A percentile compares a stretch with the other conserved stretches of the same genome.
Evolutionary conservation across 176 grass and related monocot species (phyloP).

Genomic region (Phoenix roebelenii): DNA sequence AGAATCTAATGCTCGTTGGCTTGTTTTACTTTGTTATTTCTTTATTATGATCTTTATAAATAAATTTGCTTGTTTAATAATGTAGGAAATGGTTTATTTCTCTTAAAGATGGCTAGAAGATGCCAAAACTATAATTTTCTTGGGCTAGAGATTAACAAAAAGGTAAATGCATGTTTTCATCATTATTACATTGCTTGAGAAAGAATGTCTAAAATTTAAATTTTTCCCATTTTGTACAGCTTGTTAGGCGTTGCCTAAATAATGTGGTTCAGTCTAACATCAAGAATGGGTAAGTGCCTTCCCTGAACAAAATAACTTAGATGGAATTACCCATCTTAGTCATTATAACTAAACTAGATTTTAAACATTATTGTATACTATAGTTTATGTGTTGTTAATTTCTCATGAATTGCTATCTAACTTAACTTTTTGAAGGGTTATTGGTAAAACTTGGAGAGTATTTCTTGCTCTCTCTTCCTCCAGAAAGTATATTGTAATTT

Average conservation of each 20-base stretch:
- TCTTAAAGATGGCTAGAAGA: slow-evolving; percentile 65
- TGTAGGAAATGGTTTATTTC: slow-evolving; percentile 93
- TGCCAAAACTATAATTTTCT: slow-evolving; percentile 66
- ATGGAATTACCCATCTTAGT: no score
- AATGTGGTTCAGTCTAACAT: slow-evolving; percentile 33
- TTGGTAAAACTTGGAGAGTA: no score
- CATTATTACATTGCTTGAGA: background rate
- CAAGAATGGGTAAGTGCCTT: slow-evolving; percentile 64
- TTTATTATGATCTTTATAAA: background rate
- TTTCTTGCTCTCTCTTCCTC: no score
- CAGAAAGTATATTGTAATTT: no score
- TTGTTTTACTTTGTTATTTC: background rate
- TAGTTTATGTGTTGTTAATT: no score
- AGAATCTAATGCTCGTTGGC: no score
- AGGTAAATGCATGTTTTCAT: slow-evolving; percentile 23
- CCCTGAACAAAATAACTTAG: background rate
- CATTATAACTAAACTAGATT: no score
- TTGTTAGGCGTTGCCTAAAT: slow-evolving; percentile 70
- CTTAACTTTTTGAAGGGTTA: no score
- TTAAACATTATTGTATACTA: no score
- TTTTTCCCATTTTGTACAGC: slow-evolving; percentile 40
- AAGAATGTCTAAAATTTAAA: slow-evolving; percentile 6
- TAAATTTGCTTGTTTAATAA: slow-evolving; percentile 12
- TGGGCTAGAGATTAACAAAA: slow-evolving; percentile 91
- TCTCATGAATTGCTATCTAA: no score